Base-by-base conservation (phyloP, 1,284 basidiomycete genomes). In the Phlebopus sp. region DNA sequence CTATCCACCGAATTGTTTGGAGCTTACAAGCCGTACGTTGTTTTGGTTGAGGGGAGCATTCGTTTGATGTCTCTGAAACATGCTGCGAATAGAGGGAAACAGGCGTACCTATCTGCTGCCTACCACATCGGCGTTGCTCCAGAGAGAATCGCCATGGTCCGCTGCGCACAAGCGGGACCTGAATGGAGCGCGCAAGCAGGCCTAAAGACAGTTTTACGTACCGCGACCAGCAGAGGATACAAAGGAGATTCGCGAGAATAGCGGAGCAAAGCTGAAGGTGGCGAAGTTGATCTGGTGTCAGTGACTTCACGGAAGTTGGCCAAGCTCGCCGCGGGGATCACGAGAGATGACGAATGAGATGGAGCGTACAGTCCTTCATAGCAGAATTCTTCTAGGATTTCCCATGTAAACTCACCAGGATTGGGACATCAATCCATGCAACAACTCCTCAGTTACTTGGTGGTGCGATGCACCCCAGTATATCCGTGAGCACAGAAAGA, bases 161-260 rank as follows among this genome's bases (percentile, higher is more conserved):
- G 82, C 84, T 0, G 74, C 82, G 9, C 84, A 87, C 60, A 69
- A 72, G 0, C 70, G 66, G 50, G 84, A 86, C 57, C 67, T 84
- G 7, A 70, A 71, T 4, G 79, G 70, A 0, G 84, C 84, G 73
- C 72, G 1, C 59, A 58, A 1, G 63, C 72, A 5, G 84, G 82
- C 0, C 68, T 84, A 68, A 76, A 71, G 54, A 81, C 79, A 0
- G 62, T n/a, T 84, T 1, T 85, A 82, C 46, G 68, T 84, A 0
- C 74, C 69, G 0, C 70, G 82, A 4, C 58, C 66, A 1, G 66
- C 69, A 0, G 80, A 84, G 52, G 77, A 77, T 42, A 23, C 50
- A 1, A 51, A 44, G 0, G 63, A 62, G 4, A 47, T 56, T 0
- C 57, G 53, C 27, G 57, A 55, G 4, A 59, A 56, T 4, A 60